These are phyloP conservation scores for Calonectria pseudoturangicola DNA, from an alignment of 2,329 filamentous ascomycete genomes.

Conservation along the genomic window DNA sequence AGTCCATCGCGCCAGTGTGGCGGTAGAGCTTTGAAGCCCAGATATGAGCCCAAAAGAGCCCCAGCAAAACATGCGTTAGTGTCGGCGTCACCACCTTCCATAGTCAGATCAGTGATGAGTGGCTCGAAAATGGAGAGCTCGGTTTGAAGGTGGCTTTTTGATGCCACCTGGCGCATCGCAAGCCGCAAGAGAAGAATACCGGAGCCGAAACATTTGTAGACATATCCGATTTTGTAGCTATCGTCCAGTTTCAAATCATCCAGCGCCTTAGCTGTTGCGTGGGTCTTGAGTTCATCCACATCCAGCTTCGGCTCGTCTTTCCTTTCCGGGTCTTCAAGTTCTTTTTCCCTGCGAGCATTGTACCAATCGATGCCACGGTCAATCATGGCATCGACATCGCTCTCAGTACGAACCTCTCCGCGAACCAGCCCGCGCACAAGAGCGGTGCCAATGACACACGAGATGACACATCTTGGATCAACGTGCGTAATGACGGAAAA, in stretches of 20 bases:
- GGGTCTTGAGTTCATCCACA: slow-evolving; percentile 62
- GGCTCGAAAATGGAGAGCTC: slow-evolving; percentile 64
- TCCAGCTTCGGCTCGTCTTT: slow-evolving; percentile 61
- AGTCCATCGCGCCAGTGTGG: slow-evolving; percentile 70
- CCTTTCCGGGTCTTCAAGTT: slow-evolving; percentile 50
- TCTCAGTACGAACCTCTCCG: slow-evolving; percentile 64
- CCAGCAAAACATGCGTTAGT: slow-evolving; percentile 73
- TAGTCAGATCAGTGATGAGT: slow-evolving; percentile 68
- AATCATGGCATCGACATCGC: slow-evolving; percentile 64
- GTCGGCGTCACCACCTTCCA: slow-evolving; percentile 72
- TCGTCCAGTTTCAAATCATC: slow-evolving; percentile 67
- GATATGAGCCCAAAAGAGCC: slow-evolving; percentile 67
- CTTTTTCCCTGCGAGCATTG: slow-evolving; percentile 41
- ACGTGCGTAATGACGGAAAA: slow-evolving; percentile 69
- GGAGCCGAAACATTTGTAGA: slow-evolving; percentile 71
- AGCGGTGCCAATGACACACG: slow-evolving; percentile 68
- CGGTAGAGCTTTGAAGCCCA: slow-evolving; percentile 68
- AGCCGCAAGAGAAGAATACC: slow-evolving; percentile 66
- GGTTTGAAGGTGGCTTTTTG: slow-evolving; percentile 41
- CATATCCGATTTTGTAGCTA: slow-evolving; percentile 68
- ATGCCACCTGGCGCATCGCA: slow-evolving; percentile 61
- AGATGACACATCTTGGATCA: slow-evolving; percentile 70
- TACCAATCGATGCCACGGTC: slow-evolving; percentile 64
- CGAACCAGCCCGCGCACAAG: slow-evolving; percentile 67
- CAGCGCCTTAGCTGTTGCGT: slow-evolving; percentile 61